phyloP scores from a whole-genome alignment of 805 yeast species.

The Ogataea henricii region DNA sequence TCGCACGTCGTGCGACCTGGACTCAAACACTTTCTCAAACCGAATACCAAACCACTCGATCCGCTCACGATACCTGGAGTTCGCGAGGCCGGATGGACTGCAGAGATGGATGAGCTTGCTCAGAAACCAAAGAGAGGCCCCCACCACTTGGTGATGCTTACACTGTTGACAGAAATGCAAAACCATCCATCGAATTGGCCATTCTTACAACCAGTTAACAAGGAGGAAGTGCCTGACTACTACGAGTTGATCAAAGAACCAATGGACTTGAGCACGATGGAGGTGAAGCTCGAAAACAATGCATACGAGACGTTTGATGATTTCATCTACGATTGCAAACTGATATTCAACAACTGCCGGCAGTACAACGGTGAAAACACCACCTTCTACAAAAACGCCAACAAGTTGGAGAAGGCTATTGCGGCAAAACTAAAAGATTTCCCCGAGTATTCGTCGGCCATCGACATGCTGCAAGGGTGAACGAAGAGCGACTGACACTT shows the following conservation, averaged over 20 bases:
- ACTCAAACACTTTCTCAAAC: slow-evolving; percentile 62
- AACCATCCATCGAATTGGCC: slow-evolving; percentile 99
- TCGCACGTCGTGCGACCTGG: slow-evolving; percentile 86
- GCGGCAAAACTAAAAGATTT: slow-evolving; percentile 79
- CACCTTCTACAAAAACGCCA: slow-evolving; percentile 93
- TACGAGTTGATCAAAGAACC: slow-evolving; percentile 97
- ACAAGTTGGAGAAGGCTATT: slow-evolving; percentile 87
- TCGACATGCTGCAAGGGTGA: slow-evolving; percentile 47
- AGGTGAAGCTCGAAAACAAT: slow-evolving; percentile 86
- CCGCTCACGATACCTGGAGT: slow-evolving; percentile 89
- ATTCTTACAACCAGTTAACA: slow-evolving; percentile 87
- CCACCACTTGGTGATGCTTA: slow-evolving; percentile 91
- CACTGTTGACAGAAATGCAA: slow-evolving; percentile 81
- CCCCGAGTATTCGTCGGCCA: slow-evolving; percentile 85
- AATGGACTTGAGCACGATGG: slow-evolving; percentile 97
- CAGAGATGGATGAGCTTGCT: slow-evolving; percentile 96
- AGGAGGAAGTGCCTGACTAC: slow-evolving; percentile 93
- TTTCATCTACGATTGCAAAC: slow-evolving; percentile 82
- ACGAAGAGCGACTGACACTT: slow-evolving; percentile 1
- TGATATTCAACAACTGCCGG: slow-evolving; percentile 89
- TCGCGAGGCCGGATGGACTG: slow-evolving; percentile 95
- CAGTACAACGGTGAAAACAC: slow-evolving; percentile 92
- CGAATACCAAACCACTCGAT: slow-evolving; percentile 55
- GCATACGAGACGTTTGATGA: slow-evolving; percentile 89
- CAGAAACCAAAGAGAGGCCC: slow-evolving; percentile 94